Base-by-base conservation (phyloP, 306 rosid species). In the Medicago ruthenica region DNA sequence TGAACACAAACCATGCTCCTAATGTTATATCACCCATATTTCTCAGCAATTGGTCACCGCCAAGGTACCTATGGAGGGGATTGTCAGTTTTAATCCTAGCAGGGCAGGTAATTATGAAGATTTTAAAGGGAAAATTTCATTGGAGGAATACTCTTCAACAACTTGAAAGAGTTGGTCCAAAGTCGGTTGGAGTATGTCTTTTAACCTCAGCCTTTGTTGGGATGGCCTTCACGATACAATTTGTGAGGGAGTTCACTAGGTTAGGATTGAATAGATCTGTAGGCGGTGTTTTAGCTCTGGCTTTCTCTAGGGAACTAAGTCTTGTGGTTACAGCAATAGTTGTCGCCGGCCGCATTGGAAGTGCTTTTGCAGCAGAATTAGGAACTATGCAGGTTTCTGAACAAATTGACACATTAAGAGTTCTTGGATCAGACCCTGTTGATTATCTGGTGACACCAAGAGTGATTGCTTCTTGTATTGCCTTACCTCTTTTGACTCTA, bases 371-470 rank as follows among this genome's bases (percentile, higher is more conserved):
- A 12, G 99, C 99, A 39, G 99, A 95, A 71, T 83, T 95, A 31
- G 99, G 99, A 77, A 95, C 99, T 59, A 95, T 95, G 99, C 99
- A 95, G 86, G 99, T 95, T 74, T 92, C 99, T 6, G 99, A 95
- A 80, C 98, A 92, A 84, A 95, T 90, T 11, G 98, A 95, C 77
- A 90, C 93, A 16, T 77, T 95, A 76, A 83, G 99, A 85, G 97
- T 95, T 79, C 96, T 92, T 47, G 98, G 99, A 45, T 76, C 99
- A 12, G 87, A 90, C 72, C 98, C 97, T 0, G 93, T 95, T 15
- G 98, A 95, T 82, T 92, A 95, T 73, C 96, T 95, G n/a, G 92
- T 95, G 61, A 89, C 96, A 0, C 99, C 99, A 9, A 88, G 98
- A 80, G 98, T 95, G 57, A 73, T 95, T 4, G 97, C 98, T 4